Conservation (phyloP, 495 filamentous ascomycete genomes). For the Melanomma pulvis-pyrius region DNA sequence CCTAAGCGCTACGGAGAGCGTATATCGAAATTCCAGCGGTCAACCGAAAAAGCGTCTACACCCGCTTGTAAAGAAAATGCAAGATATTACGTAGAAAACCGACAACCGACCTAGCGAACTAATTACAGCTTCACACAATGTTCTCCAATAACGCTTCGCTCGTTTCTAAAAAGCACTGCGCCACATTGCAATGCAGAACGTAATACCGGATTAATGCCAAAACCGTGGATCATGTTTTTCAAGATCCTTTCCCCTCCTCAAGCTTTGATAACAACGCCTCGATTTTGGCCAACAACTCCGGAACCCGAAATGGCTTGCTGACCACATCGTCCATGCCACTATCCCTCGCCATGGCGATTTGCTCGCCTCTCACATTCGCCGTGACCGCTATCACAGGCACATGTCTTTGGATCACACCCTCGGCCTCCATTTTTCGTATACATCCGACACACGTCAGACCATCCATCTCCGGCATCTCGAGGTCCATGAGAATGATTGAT, state of each 20-base stretch:
- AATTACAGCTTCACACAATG: too few species aligned
- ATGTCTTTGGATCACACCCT: slow-evolving; percentile 18
- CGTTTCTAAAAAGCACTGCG: too few species aligned
- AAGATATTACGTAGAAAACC: too few species aligned
- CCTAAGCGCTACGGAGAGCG: too few species aligned
- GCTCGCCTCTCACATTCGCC: slow-evolving; percentile 41
- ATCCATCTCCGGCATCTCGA: slow-evolving; percentile 45
- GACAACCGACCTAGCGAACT: too few species aligned
- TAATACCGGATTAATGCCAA: too few species aligned
- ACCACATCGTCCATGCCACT: slow-evolving; percentile 40
- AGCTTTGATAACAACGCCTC: not conserved
- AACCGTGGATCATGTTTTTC: too few species aligned
- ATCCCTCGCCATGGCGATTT: slow-evolving; percentile 34
- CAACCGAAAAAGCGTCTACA: too few species aligned
- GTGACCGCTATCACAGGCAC: slow-evolving; percentile 38
- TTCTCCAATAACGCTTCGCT: too few species aligned
- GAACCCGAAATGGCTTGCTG: slow-evolving; percentile 19
- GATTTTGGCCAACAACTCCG: slow-evolving; percentile 20
- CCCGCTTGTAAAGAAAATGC: too few species aligned
- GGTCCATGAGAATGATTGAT: slow-evolving; percentile 42
- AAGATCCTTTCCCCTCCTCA: not conserved
- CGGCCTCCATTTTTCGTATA: slow-evolving; percentile 34
- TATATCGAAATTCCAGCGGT: too few species aligned
- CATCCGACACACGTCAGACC: slow-evolving; percentile 35
- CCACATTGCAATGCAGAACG: too few species aligned